Conservation (phyloP, 176 grass and related monocot species). For the Oryza punctata region DNA sequence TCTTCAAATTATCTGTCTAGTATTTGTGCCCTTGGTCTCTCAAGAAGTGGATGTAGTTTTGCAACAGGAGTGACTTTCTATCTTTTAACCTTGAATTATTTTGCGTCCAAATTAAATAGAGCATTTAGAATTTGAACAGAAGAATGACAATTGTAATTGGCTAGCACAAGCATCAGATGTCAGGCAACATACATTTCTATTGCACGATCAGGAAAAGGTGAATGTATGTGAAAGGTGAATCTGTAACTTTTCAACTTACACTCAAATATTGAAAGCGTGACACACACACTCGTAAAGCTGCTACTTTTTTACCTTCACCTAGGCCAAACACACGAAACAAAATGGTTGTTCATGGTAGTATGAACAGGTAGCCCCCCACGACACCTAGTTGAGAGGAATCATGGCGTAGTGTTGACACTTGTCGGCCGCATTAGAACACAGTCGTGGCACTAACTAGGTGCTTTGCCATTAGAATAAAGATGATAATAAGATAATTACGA, state of each 20-base stretch:
- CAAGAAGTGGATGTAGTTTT: neutral
- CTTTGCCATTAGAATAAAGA: neutral
- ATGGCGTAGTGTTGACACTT: neutral
- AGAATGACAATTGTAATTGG: neutral
- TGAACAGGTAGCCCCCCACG: neutral
- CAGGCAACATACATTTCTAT: neutral
- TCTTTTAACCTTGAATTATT: neutral
- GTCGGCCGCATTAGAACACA: neutral
- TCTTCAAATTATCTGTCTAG: conserved; percentile 2
- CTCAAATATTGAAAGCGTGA: neutral
- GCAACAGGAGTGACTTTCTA: neutral
- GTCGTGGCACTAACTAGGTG: neutral
- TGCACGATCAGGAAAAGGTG: neutral
- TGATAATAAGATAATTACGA: neutral
- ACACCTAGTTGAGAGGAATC: neutral
- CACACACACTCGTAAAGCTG: neutral
- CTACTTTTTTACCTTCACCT: neutral
- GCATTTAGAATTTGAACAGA: conserved; percentile 1
- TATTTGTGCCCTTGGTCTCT: neutral
- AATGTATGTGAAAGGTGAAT: neutral
- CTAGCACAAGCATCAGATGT: neutral
- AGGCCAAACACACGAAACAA: neutral
- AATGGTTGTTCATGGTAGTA: neutral
- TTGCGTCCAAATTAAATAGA: neutral
- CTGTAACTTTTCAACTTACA: neutral